Evolutionary conservation across 2,329 filamentous ascomycete species (phyloP), one percentile per base, ranked within the genome.

Genomic region (Ceratocystis albifundus): DNA sequence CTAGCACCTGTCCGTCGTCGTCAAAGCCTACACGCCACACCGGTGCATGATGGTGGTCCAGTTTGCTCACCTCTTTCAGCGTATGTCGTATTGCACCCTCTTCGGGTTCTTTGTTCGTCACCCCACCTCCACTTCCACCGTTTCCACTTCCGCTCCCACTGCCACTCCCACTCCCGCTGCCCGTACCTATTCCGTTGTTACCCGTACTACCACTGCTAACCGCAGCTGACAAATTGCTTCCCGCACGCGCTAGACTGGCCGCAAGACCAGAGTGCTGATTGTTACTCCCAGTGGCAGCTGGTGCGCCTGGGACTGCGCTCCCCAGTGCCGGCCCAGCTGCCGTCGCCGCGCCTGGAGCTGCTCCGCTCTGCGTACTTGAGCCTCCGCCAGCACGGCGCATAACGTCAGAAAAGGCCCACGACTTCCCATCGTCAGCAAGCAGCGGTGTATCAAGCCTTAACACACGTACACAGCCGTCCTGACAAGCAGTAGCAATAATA

Each of bases 401-500:
- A 17, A 83, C 74, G 68, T 81, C 78, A 4, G 75, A 72, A 5
- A 75, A 74, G 4, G 80, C 77, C 82, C 80, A 85, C 4, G 76
- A 77, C 70, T 77, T 81, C 61, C 74, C 81, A 71, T 77, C 81
- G 68, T 75, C 77, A 4, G 59, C 41, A 69, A 72, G 76, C 68
- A 76, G 76, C 0, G 82, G 80, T 0, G 88, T 88, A 45, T 86
- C 84, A 20, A 96, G 75, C 71, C 93, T 86, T 72, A 95, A 96
- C n/a, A 99, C 88, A 50, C 93, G 83, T 50, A 96, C 85, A 71
- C 85, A 87, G 2, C 94, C 93, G 73, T 99, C 94, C 75, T 95
- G 95, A 73, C 90, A 94, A 1, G 91, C 93, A 4, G 92, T 95
- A 2, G 93, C 94, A 71, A 97, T 83, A 67, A 93, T 82, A 74